phyloP scores from a whole-genome alignment of 2,329 filamentous ascomycete genomes.

The Pyrenophora teres region DNA sequence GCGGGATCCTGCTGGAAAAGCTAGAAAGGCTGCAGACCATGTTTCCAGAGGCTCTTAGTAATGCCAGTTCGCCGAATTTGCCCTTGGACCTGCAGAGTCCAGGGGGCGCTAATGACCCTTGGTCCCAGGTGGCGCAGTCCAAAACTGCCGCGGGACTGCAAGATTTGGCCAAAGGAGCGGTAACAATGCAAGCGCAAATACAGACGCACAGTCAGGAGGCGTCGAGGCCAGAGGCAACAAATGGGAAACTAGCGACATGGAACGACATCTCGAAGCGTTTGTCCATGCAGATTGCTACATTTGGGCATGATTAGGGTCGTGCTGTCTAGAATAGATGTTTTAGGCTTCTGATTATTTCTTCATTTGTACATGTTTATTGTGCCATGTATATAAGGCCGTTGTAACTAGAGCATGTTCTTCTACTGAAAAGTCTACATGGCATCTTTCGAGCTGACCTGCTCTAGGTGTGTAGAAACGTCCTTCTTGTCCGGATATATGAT shows the following conservation, averaged over 20 bases:
- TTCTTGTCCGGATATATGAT: slow-evolving; percentile 34
- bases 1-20: slow-evolving; percentile 52
- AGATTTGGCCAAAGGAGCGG: slow-evolving; percentile 22
- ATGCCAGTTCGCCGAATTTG: slow-evolving; percentile 38
- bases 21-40: slow-evolving; percentile 45
- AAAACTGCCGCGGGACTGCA: slow-evolving; percentile 39
- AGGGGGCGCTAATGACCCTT: slow-evolving; percentile 35
- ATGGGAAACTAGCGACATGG: slow-evolving; percentile 35
- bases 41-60: slow-evolving; percentile 44
- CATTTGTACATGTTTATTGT: no score
- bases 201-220: slow-evolving; percentile 16
- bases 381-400: no score
- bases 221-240: slow-evolving; percentile 18
- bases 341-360: no score
- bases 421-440: neutral
- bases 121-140: slow-evolving; percentile 41
- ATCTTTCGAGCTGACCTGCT: slow-evolving; percentile 29
- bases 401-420: no score
- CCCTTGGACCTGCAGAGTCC: slow-evolving; percentile 37
- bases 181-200: slow-evolving; percentile 6
- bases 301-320: slow-evolving; percentile 7
- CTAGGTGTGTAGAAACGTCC: slow-evolving; percentile 29
- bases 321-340: no score
- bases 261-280: slow-evolving; percentile 42
- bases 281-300: slow-evolving; percentile 25